Evolutionary conservation across 352 stramenopile genomes (phyloP), one percentile per base, ranked within the genome.

Genomic region (Phytophthora lateralis): DNA sequence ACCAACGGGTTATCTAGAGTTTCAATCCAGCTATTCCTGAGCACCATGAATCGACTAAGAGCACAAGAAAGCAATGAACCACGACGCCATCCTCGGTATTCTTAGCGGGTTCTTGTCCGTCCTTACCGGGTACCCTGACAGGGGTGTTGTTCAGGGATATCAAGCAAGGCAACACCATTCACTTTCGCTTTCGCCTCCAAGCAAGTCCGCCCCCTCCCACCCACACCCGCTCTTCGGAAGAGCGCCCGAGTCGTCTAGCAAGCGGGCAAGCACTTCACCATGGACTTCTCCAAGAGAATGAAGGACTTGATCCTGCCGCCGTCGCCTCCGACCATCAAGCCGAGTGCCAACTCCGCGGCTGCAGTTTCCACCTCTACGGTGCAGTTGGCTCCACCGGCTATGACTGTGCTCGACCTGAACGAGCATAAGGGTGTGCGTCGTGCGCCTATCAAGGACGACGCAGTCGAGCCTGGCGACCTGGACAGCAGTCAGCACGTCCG

Each of bases 221-320:
- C 44, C 26, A 27, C 51, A 18, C 21, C 18, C 32, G 26, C 6
- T 30, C 26, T 30, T 30, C 26, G 26, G 26, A 52, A 38, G 4
- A 46, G 27, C 42, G 27, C 53, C 29, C 61, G 17, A 53, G 57
- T 59, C 56, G 56, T 38, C 29, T 65, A 57, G 20, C 30, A 34
- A 44, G 39, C 37, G 37, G 58, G 24, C 45, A 58, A 58, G 56
- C 48, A 24, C 5, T 43, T 27, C 26, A 71, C 27, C 49, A 89
- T 91, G 82, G 82, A 91, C 53, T 89, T 91, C 46, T 85, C 79
- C 15, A 85, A 88, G 74, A 74, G 80, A 38, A 89, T 89, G 71
- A 86, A 86, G 67, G 80, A 91, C 49, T 63, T 91, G 60, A 71
- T 89, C 59, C 62, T 86, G 38, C 79, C 80, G 7, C 82, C 82